Percentiles rank a stretch among this genome's conserved stretches.
These are phyloP conservation scores for Trichoderma harzianum DNA, from an alignment of 2,329 filamentous ascomycete species.

Conservation along the genomic window DNA sequence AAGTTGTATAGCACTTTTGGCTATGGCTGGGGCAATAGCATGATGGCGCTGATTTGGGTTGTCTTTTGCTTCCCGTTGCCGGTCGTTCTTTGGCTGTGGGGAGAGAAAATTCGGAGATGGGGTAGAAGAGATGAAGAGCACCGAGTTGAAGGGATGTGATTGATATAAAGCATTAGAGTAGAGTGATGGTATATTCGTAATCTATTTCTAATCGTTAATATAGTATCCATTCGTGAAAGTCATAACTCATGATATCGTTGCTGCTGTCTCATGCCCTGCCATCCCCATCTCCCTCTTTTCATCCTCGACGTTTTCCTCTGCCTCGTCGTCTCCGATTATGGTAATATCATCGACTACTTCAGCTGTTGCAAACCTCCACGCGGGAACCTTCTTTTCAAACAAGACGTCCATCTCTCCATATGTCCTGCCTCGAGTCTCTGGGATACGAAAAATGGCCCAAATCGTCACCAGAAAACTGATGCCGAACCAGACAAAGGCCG, in stretches of 20 bases:
- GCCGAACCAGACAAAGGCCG: conserved; percentile 26
- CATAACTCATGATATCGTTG: conserved; percentile 1
- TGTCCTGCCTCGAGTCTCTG: conserved; percentile 28
- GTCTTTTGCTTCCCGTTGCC: conserved; percentile 20
- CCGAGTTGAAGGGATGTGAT: not conserved
- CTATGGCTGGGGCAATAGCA: conserved; percentile 47
- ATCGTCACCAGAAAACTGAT: conserved; percentile 19
- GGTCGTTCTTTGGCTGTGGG: not conserved
- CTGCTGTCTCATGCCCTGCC: not conserved
- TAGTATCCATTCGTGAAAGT: not conserved
- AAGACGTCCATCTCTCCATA: conserved; percentile 29
- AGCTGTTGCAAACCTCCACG: conserved; percentile 30
- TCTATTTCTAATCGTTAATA: not conserved
- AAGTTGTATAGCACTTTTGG: conserved; percentile 34
- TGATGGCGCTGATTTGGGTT: conserved; percentile 48
- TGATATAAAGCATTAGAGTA: not conserved
- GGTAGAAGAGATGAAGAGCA: not conserved
- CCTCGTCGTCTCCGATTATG: not conserved
- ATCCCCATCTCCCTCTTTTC: conserved; percentile 7
- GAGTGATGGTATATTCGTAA: not conserved
- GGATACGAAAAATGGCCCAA: conserved; percentile 28
- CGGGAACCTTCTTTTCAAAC: conserved; percentile 28
- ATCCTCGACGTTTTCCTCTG: not conserved
- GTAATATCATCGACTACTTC: not conserved
- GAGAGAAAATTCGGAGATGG: not conserved